Percentiles rank a stretch among this genome's conserved stretches.
These are phyloP conservation scores for Sugiyamaella sp. DNA, from an alignment of 1,139 yeast species.

Conservation along the genomic window DNA sequence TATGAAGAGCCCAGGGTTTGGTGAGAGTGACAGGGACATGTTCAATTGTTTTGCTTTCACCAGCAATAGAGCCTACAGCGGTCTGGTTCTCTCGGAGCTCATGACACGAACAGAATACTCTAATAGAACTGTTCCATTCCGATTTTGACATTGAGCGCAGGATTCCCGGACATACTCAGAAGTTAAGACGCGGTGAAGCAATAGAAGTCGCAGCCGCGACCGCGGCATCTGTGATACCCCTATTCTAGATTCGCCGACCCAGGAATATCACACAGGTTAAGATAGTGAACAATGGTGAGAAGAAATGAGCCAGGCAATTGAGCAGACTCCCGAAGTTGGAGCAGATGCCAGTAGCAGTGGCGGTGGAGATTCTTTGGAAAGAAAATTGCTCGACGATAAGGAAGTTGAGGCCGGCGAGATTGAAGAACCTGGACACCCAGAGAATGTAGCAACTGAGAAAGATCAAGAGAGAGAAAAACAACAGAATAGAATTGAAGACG, in stretches of 20 bases:
- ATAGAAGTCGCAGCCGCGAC: conserved; percentile 3
- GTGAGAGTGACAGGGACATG: conserved; percentile 22
- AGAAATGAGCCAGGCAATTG: too few species aligned
- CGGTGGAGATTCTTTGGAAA: background rate
- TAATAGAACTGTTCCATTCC: conserved; percentile 4
- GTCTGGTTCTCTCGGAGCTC: conserved; percentile 9
- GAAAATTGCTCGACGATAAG: conserved; percentile 18
- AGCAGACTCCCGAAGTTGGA: background rate
- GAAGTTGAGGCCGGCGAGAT: conserved; percentile 15
- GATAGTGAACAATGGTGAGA: too few species aligned
- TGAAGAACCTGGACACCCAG: conserved; percentile 5
- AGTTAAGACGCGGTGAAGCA: too few species aligned
- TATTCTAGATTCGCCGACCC: background rate
- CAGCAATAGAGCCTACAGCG: conserved; percentile 15
- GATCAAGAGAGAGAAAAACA: too few species aligned
- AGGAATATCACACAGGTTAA: too few species aligned
- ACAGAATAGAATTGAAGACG: too few species aligned
- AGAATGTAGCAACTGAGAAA: too few species aligned
- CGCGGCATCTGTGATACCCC: background rate
- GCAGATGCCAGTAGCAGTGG: conserved; percentile 4
- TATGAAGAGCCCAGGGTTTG: conserved; percentile 22
- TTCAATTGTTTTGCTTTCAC: background rate
- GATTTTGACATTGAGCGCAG: background rate
- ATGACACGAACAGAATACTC: conserved; percentile 27
- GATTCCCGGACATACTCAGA: too few species aligned